phyloP scores from a whole-genome alignment of 176 grass and related monocot species.

The Neostapfia colusana region DNA sequence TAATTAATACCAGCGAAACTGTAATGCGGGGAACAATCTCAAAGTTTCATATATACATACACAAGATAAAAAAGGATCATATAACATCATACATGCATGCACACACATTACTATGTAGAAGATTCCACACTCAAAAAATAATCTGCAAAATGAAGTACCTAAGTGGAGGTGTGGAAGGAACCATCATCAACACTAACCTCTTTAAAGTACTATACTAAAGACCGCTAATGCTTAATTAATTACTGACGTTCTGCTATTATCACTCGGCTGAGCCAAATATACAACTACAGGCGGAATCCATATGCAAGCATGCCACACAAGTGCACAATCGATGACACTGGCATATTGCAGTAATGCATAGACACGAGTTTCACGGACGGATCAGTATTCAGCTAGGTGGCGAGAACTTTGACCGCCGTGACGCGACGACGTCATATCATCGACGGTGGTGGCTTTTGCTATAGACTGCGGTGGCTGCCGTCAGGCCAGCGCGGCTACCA shows the following conservation, averaged over 20 bases:
- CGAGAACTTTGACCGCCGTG: too few species aligned
- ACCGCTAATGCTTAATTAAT: not conserved
- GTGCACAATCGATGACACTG: too few species aligned
- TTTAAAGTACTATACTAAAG: not conserved
- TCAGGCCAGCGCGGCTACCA: constrained; percentile 47
- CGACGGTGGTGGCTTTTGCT: too few species aligned
- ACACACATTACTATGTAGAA: not conserved
- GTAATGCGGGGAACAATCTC: not conserved
- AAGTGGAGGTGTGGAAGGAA: not conserved
- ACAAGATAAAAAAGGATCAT: not conserved
- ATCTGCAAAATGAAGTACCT: not conserved
- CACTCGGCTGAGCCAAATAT: not conserved
- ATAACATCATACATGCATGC: not conserved
- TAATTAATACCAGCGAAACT: too few species aligned
- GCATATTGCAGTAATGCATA: too few species aligned
- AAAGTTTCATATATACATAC: not conserved
- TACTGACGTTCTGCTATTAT: not conserved
- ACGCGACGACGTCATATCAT: too few species aligned
- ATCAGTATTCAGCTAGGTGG: too few species aligned
- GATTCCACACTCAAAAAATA: not conserved
- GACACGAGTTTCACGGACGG: too few species aligned
- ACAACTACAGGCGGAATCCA: not conserved
- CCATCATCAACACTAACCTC: not conserved
- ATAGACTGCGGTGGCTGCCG: too few species aligned
- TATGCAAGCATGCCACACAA: not conserved